Base-by-base conservation (phyloP, 2,329 filamentous ascomycete species). In the Acrodontium crateriforme region DNA sequence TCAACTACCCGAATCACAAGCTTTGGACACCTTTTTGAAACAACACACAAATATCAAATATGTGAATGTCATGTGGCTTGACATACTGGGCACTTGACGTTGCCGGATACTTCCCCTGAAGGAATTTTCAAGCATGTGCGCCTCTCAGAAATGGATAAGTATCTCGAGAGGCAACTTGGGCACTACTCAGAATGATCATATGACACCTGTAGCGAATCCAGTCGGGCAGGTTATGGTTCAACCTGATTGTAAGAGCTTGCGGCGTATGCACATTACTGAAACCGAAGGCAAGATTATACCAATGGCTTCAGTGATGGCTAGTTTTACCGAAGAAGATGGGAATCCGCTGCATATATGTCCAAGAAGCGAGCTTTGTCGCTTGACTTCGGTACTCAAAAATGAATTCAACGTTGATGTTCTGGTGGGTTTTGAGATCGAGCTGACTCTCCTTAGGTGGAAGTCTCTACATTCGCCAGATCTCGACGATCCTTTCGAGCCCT, bases 381-480 rank as follows among this genome's bases (percentile, higher is more conserved):
- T 73, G 0, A 46, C 76, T 2, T 56, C 64, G 0, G 53, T 56
- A 5, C 66, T 78, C 0, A 55, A 63, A 8, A 41, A 53, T 2
- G 58, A 69, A 5, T 53, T 62, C 19, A 60, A 62, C 2, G 58
- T 82, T 2, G 53, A 62, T 3, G 71, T 84, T 25, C 59, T 75
- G 0, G 53, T 83, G 10, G 83, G 82, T 0, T 91, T 89, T 39
- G 83, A 92, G 51, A 71, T 91, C 21, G 82, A 91, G 52, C 69
- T 89, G 7, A 64, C 80, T 1, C 74, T 91, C 38, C n/a, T n/a
- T n/a, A n/a, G n/a, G n/a, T 59, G 87, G 38, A 63, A 64, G 21
- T 63, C 63, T 12, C 44, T 53, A 18, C 19, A 9, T 6, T 6
- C 13, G 12, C n/a, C 20, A n/a, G 41, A 45, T 6, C 41, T 52